Conservation (phyloP, 495 filamentous ascomycete species). For the Pyrenopolyporus hunteri region DNA sequence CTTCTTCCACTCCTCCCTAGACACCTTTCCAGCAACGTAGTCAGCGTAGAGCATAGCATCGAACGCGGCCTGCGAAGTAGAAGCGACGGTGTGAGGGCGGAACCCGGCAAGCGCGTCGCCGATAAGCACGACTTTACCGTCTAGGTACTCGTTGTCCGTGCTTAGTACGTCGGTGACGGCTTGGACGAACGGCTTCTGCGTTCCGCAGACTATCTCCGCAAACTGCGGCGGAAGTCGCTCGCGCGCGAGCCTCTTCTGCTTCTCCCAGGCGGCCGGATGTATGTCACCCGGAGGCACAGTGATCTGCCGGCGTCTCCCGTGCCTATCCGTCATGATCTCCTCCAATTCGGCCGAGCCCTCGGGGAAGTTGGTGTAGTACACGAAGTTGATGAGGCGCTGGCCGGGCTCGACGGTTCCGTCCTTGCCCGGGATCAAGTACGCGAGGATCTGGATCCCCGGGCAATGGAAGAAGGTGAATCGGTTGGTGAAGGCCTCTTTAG, state of each 20-base stretch:
- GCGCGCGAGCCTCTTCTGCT: slow-evolving; percentile 50
- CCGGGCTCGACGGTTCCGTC: slow-evolving; percentile 55
- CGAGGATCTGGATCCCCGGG: slow-evolving; percentile 52
- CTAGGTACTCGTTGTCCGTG: slow-evolving; percentile 51
- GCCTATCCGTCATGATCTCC: slow-evolving; percentile 59
- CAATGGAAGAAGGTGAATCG: slow-evolving; percentile 55
- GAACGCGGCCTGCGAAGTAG: slow-evolving; percentile 58
- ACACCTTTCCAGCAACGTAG: slow-evolving; percentile 50
- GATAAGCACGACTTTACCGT: slow-evolving; percentile 58
- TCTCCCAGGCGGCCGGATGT: slow-evolving; percentile 48
- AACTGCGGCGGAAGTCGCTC: slow-evolving; percentile 57
- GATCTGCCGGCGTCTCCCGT: slow-evolving; percentile 52
- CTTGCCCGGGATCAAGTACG: slow-evolving; percentile 60
- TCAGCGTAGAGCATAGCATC: slow-evolving; percentile 54
- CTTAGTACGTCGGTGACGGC: slow-evolving; percentile 60
- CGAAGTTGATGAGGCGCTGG: slow-evolving; percentile 60
- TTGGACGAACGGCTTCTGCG: slow-evolving; percentile 59
- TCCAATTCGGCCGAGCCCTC: slow-evolving; percentile 52
- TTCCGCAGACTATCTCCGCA: slow-evolving; percentile 57
- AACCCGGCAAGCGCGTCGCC: slow-evolving; percentile 64
- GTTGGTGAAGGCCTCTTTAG: slow-evolving; percentile 31
- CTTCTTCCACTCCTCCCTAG: slow-evolving; percentile 50
- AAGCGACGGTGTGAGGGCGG: slow-evolving; percentile 60
- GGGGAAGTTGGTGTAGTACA: slow-evolving; percentile 63
- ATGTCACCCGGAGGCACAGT: slow-evolving; percentile 59